Conservation (phyloP, 2,329 filamentous ascomycete genomes). For the Penicillium thymicola region DNA sequence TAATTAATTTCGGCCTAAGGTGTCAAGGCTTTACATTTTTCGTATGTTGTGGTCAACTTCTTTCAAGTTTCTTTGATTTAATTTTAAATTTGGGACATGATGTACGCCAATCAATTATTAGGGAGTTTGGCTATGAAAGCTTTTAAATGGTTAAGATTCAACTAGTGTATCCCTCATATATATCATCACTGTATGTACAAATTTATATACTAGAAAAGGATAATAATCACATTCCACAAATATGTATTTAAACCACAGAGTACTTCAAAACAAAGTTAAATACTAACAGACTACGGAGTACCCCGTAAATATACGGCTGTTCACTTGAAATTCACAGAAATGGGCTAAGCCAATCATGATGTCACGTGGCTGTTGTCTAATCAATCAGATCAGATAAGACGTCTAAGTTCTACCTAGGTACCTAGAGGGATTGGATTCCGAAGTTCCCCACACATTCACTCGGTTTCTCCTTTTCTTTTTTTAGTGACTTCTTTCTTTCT, state of each 20-base stretch:
- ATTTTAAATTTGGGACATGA: too few relatives aligned
- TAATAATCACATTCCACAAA: too few relatives aligned
- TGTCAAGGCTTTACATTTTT: not conserved
- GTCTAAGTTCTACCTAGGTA: too few relatives aligned
- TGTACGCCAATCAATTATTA: not conserved
- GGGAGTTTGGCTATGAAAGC: not conserved
- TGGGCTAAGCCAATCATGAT: not conserved
- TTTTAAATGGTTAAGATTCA: too few relatives aligned
- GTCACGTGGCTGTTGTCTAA: conserved; percentile 11
- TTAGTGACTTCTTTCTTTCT: too few relatives aligned
- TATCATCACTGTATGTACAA: not conserved
- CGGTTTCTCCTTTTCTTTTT: not conserved
- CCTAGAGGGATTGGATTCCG: too few relatives aligned
- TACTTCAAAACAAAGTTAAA: too few relatives aligned
- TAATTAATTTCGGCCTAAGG: not conserved
- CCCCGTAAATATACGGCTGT: not conserved
- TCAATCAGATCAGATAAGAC: conserved; percentile 19
- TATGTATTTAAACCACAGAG: too few relatives aligned
- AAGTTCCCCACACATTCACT: not conserved
- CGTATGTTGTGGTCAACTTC: not conserved
- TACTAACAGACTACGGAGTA: too few relatives aligned
- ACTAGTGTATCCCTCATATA: not conserved
- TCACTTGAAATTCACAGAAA: not conserved
- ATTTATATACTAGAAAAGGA: not conserved
- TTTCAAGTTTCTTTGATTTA: not conserved